Conservation (phyloP, 306 rosid species). For the Bauhinia variegata region DNA sequence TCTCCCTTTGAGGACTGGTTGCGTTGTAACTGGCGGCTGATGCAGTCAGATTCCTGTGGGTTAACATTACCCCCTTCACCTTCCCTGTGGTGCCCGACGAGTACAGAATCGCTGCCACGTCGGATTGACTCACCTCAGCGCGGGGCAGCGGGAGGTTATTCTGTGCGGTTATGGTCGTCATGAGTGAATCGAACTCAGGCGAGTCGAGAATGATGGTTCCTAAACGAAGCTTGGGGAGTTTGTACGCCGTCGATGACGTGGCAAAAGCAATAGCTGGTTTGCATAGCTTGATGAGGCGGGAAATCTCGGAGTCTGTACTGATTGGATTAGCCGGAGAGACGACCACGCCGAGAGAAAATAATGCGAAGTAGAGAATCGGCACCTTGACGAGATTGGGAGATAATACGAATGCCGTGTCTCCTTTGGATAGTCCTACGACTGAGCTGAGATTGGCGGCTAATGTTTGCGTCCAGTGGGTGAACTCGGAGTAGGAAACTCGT, state of each 20-base stretch:
- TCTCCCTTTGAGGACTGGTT: conserved; percentile 11
- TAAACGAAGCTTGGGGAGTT: neutral
- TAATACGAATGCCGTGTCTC: conserved; percentile 51
- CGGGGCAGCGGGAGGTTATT: neutral
- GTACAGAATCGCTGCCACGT: conserved; percentile 54
- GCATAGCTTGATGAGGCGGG: conserved; percentile 33
- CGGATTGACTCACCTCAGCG: conserved; percentile 50
- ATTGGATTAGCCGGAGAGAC: conserved; percentile 59
- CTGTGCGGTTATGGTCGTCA: neutral
- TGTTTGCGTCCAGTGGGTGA: conserved; percentile 36
- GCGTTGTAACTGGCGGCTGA: conserved; percentile 16
- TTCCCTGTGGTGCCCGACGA: conserved; percentile 69
- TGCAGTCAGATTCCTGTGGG: conserved; percentile 55
- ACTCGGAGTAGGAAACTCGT: conserved; percentile 41
- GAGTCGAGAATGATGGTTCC: conserved; percentile 50
- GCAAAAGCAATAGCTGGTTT: conserved; percentile 48
- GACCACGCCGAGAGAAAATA: conserved; percentile 58
- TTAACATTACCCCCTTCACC: conserved; percentile 56
- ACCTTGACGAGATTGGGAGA: conserved; percentile 44
- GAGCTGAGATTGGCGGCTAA: conserved; percentile 50
- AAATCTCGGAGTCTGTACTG: conserved; percentile 48
- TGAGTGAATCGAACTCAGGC: conserved; percentile 52
- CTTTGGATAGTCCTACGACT: conserved; percentile 45
- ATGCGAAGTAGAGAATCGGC: conserved; percentile 63
- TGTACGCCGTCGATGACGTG: conserved; percentile 33